Base-by-base conservation (phyloP, 2,329 filamentous ascomycete genomes). In the Fusarium subtropicale region DNA sequence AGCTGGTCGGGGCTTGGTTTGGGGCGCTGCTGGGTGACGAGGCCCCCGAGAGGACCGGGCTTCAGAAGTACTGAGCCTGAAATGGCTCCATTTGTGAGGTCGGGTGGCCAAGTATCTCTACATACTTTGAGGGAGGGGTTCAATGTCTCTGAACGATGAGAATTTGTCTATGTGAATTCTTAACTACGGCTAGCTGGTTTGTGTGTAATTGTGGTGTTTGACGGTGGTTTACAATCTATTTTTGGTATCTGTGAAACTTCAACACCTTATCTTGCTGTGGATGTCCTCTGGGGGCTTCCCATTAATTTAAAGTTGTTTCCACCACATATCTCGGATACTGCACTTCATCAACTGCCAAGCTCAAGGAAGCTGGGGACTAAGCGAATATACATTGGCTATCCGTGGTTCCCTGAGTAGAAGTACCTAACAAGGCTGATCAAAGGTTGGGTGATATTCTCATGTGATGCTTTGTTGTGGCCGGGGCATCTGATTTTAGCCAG, bases 21-120 rank as follows among this genome's bases (percentile, higher is more conserved):
- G 48, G 48, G 48, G 48, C 48, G 48, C 48, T 51, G 48, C 48
- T 51, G 48, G 75, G 74, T 77, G 76, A 76, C 76, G 74, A 76
- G 56, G 69, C 71, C 55, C 22, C 66, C 57, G 70, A 60, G 65
- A 54, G 54, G 41, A 26, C 61, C 64, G 60, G 65, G 48, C 45
- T 64, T 67, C 44, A 50, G 31, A 60, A 39, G 48, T 51, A 34
- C 33, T 51, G 48, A 51, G 48, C 33, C 33, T 38, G 48, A 51
- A 39, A 39, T 39, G 48, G 33, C 18, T 39, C 48, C 33, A 51
- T 50, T n/a, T 10, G 31, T 38, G 33, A 51, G 33, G 33, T 44
- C 26, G 42, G 44, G 30, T 58, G 36, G 38, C 31, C 20, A 58
- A 45, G 60, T 62, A 66, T 28, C 44, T 41, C 26, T 30, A 30